Evolutionary conservation across 352 stramenopile species (phyloP).

Genomic region (Heterotrichella gracilis): DNA sequence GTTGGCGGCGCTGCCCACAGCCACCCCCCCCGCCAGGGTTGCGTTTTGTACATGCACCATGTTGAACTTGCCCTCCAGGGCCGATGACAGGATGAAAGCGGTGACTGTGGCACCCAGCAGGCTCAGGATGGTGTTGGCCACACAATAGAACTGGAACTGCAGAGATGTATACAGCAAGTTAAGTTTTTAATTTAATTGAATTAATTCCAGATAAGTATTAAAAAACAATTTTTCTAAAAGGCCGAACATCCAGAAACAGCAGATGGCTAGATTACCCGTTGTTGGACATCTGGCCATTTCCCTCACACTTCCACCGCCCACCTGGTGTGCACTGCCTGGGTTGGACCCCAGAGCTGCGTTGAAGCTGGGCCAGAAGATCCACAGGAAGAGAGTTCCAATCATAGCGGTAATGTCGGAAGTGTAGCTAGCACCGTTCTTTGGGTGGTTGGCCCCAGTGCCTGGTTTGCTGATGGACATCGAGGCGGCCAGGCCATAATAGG

Average conservation of each 20-base stretch:
- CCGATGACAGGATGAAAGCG: constrained; percentile 27
- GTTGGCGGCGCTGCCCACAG: constrained; percentile 35
- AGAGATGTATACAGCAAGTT: too few species aligned
- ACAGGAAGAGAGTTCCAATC: constrained; percentile 42
- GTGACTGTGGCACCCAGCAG: constrained; percentile 29
- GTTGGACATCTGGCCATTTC: too few species aligned
- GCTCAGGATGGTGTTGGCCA: constrained; percentile 38
- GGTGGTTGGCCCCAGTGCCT: constrained; percentile 23
- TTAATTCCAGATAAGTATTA: too few species aligned
- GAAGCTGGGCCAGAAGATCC: constrained; percentile 49
- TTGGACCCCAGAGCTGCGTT: constrained; percentile 31
- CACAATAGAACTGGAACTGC: too few species aligned
- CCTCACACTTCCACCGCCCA: too few species aligned
- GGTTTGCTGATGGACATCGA: constrained; percentile 24
- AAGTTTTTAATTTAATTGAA: too few species aligned
- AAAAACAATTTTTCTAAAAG: too few species aligned
- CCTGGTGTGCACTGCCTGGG: too few species aligned
- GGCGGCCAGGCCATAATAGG: constrained; percentile 37
- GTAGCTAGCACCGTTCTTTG: constrained; percentile 29
- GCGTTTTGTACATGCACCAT: constrained; percentile 44
- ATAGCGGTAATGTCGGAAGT: too few species aligned
- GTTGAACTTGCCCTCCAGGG: constrained; percentile 30
- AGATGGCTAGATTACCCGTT: too few species aligned
- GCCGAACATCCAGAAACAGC: too few species aligned
- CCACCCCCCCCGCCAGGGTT: constrained; percentile 38